Conservation (phyloP, 257 asterid species). For the Salvia splendens region DNA sequence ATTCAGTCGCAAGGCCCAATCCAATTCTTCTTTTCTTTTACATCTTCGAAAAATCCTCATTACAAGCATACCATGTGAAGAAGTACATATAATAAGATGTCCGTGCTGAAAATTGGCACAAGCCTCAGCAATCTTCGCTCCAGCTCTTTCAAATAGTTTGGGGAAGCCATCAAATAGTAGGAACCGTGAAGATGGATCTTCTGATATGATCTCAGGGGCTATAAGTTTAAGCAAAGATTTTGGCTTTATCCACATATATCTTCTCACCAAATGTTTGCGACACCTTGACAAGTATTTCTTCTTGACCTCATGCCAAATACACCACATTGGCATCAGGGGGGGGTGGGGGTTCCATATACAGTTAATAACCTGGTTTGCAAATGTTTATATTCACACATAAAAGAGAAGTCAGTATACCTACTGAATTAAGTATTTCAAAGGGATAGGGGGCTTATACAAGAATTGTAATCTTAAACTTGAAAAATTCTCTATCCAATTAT, state of each 20-base stretch:
- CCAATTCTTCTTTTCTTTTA: no score
- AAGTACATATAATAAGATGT: conserved; percentile 86
- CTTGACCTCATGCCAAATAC: conserved; percentile 86
- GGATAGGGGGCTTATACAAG: no score
- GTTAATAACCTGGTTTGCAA: conserved; percentile 64
- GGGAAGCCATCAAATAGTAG: conserved; percentile 81
- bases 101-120: conserved; percentile 58
- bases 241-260: conserved; percentile 68
- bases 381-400: conserved; percentile 22
- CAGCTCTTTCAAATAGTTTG: conserved; percentile 76
- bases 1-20: no score
- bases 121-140: conserved; percentile 71
- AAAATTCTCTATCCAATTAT: no score
- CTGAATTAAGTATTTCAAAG: background rate
- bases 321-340: conserved; percentile 71
- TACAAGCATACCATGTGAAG: conserved; percentile 86
- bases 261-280: conserved; percentile 73
- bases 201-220: conserved; percentile 70
- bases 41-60: conserved; percentile 48
- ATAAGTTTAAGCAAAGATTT: conserved; percentile 54
- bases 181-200: conserved; percentile 78
- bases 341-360: conserved; percentile 67
- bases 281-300: conserved; percentile 65
- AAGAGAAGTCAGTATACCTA: conserved; percentile 19
- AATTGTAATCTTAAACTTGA: no score